Evolutionary conservation across 129 eudicot genomes (phyloP).

Genomic region (Scalesia atractyloides): DNA sequence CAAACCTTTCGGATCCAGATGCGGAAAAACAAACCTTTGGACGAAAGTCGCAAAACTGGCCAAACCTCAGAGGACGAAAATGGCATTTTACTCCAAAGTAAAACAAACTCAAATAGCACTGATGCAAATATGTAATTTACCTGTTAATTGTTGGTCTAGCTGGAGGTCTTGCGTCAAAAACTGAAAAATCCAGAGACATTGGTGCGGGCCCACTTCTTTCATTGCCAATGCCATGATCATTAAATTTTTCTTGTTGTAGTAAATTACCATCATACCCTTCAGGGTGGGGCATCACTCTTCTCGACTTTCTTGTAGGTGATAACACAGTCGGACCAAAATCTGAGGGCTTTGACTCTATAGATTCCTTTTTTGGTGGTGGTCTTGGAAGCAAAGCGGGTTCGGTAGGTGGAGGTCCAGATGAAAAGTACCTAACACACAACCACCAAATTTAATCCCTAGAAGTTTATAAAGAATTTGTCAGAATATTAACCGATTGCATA

Average conservation of each 20-base stretch:
- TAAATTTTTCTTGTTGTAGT: constrained; percentile 10
- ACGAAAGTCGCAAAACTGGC: too few relatives aligned
- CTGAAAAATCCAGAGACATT: constrained; percentile 89
- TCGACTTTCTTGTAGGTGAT: constrained; percentile 87
- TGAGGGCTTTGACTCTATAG: constrained; percentile 49
- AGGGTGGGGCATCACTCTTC: constrained; percentile 85
- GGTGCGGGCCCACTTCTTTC: constrained; percentile 77
- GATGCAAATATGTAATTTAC: constrained; percentile 31
- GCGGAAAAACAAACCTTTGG: too few relatives aligned
- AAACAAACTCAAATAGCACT: not conserved
- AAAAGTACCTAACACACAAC: constrained; percentile 57
- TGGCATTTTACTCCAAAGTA: not conserved
- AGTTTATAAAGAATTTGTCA: not conserved
- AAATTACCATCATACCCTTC: constrained; percentile 62
- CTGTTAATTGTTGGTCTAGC: constrained; percentile 95
- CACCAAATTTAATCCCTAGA: not conserved
- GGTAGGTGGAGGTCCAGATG: constrained; percentile 85
- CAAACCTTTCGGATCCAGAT: too few relatives aligned
- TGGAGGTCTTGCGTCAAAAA: constrained; percentile 71
- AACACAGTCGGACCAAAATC: constrained; percentile 66
- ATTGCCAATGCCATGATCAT: constrained; percentile 60
- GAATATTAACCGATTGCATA: not conserved
- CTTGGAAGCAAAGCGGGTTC: constrained; percentile 84
- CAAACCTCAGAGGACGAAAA: too few relatives aligned
- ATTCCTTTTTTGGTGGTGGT: constrained; percentile 78